Conservation (phyloP, 345 rosid species). For the Mercurialis annua region DNA sequence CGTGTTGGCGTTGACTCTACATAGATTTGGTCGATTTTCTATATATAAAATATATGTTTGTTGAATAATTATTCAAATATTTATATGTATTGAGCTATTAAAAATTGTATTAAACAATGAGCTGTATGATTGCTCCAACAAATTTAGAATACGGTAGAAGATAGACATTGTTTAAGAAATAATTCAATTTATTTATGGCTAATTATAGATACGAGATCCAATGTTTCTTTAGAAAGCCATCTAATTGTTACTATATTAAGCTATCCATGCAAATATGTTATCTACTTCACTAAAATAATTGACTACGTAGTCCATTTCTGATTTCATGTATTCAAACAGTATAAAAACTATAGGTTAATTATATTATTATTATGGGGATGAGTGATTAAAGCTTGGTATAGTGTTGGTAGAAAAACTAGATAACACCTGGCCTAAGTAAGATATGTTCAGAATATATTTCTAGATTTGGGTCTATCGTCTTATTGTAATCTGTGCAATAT, state of each 20-base stretch:
- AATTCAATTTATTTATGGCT: conserved; percentile 1
- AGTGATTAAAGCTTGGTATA: not conserved
- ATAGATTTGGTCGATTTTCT: conserved; percentile 6
- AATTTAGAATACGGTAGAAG: conserved; percentile 13
- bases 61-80: conserved; percentile 2
- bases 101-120: not conserved
- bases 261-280: conserved; percentile 1
- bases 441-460: conserved; percentile 17
- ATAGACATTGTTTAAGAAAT: not conserved
- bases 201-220: conserved; percentile 26
- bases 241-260: conserved; percentile 7
- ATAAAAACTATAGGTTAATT: not conserved
- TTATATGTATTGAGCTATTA: not conserved
- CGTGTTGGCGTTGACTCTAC: conserved; percentile 28
- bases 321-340: not conserved
- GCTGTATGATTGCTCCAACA: conserved; percentile 21
- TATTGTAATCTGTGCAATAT: no score
- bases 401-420: not conserved
- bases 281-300: no score
- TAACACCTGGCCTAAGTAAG: conserved; percentile 14
- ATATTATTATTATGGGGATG: not conserved
- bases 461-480: not conserved
- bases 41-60: not conserved
- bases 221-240: conserved; percentile 6
- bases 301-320: not conserved